These are phyloP conservation scores for Calendula officinalis DNA, from an alignment of 129 eudicot species.

Conservation along the genomic window DNA sequence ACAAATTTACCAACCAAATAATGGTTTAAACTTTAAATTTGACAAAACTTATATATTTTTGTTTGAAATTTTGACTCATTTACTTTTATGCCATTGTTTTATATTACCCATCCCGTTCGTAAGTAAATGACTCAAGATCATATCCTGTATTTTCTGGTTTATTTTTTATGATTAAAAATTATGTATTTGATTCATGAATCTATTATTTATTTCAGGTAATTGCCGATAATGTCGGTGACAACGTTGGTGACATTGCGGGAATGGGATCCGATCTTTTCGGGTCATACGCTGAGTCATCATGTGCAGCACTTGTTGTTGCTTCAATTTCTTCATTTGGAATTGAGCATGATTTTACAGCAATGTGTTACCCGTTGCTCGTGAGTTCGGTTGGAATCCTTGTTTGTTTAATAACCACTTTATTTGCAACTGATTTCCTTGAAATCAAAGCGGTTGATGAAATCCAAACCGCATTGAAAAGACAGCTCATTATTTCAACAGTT, in stretches of 20 bases:
- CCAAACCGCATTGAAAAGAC: slow-evolving; percentile 59
- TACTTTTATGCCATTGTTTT: not conserved
- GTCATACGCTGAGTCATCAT: slow-evolving; percentile 75
- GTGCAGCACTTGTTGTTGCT: slow-evolving; percentile 83
- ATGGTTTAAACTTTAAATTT: too few relatives aligned
- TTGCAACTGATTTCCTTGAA: slow-evolving; percentile 73
- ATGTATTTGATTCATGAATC: not conserved
- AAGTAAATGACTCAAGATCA: not conserved
- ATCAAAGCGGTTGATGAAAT: slow-evolving; percentile 60
- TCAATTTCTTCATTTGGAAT: slow-evolving; percentile 78
- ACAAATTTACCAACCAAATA: too few relatives aligned
- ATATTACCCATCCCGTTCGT: not conserved
- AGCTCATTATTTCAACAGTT: slow-evolving; percentile 68
- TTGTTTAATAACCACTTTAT: slow-evolving; percentile 66
- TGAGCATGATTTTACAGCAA: slow-evolving; percentile 60
- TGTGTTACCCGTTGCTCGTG: slow-evolving; percentile 65
- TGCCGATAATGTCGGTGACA: slow-evolving; percentile 80
- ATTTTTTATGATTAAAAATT: not conserved
- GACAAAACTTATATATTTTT: too few relatives aligned
- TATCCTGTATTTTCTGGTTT: not conserved
- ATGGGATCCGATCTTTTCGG: slow-evolving; percentile 87
- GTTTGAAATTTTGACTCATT: not conserved
- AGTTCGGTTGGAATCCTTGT: slow-evolving; percentile 72
- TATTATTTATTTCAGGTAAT: slow-evolving; percentile 44
- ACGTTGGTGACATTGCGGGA: slow-evolving; percentile 83